These are phyloP conservation scores for Diaporthe caulivora DNA, from an alignment of 2,329 filamentous ascomycete genomes.

Conservation along the genomic window DNA sequence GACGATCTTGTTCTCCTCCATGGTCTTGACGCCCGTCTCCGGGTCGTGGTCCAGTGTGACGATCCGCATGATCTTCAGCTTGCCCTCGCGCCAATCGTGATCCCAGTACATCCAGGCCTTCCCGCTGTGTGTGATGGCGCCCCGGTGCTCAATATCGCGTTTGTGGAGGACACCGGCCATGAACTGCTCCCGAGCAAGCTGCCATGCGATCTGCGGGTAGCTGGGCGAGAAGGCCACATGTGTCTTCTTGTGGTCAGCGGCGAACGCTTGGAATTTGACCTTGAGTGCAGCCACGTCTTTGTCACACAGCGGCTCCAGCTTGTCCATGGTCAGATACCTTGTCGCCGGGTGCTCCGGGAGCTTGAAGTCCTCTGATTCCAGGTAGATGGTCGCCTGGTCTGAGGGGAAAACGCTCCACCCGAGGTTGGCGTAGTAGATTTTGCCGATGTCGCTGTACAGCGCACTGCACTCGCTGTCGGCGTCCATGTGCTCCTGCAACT, in stretches of 20 bases:
- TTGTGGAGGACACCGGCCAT: conserved; percentile 43
- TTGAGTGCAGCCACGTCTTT: conserved; percentile 45
- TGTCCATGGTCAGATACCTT: conserved; percentile 43
- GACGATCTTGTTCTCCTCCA: conserved; percentile 42
- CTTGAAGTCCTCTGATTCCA: conserved; percentile 42
- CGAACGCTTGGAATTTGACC: conserved; percentile 42
- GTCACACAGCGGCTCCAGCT: conserved; percentile 46
- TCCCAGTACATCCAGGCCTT: conserved; percentile 52
- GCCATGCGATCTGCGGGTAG: conserved; percentile 48
- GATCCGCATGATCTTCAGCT: conserved; percentile 48
- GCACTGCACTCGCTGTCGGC: conserved; percentile 49
- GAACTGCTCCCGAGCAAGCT: conserved; percentile 48
- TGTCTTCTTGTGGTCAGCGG: conserved; percentile 44
- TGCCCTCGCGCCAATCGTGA: conserved; percentile 50
- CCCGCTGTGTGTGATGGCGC: conserved; percentile 45
- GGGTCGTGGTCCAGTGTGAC: conserved; percentile 38
- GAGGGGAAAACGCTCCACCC: conserved; percentile 51
- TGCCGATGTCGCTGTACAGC: conserved; percentile 51
- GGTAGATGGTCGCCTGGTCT: conserved; percentile 49
- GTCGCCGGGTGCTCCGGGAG: conserved; percentile 41
- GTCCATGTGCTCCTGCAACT: conserved; percentile 52
- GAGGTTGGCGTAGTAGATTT: conserved; percentile 49
- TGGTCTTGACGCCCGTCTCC: conserved; percentile 32
- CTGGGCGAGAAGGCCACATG: conserved; percentile 51
- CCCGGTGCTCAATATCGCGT: conserved; percentile 38